These are phyloP conservation scores for Cryphonectria naterciae DNA, from an alignment of 2,329 filamentous ascomycete genomes.

Conservation along the genomic window DNA sequence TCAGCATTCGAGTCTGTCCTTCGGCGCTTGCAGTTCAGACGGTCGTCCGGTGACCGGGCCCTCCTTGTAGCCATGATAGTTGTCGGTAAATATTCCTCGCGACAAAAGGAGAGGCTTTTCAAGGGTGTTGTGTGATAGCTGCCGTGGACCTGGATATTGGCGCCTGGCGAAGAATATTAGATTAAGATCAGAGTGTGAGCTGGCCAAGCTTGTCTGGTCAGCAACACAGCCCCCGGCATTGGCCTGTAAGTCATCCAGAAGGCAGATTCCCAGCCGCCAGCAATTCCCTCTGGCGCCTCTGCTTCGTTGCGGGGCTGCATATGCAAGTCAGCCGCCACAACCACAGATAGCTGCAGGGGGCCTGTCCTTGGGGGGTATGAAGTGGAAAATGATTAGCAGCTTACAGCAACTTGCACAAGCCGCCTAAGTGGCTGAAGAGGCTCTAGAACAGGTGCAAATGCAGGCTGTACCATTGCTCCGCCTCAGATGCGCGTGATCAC, in stretches of 20 bases:
- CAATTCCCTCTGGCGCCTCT: neutral
- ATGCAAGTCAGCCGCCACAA: constrained; percentile 1
- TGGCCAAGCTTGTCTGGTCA: neutral
- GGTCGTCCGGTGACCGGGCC: neutral
- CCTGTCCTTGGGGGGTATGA: neutral
- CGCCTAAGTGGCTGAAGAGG: neutral
- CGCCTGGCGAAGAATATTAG: too few relatives aligned
- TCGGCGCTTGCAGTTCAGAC: neutral
- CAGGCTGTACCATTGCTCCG: neutral
- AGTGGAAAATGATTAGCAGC: neutral
- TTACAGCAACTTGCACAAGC: neutral
- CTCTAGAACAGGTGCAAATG: neutral
- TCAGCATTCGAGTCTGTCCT: neutral
- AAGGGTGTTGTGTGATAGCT: neutral
- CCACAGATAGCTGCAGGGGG: neutral
- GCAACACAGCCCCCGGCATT: neutral
- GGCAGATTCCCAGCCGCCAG: neutral
- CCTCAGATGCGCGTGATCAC: neutral
- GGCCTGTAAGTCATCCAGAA: neutral
- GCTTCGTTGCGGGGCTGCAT: neutral
- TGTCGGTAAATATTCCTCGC: neutral
- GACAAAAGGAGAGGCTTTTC: neutral
- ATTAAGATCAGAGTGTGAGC: neutral
- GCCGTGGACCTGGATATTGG: neutral
- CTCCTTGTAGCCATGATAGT: neutral